phyloP scores from a whole-genome alignment of 2,329 filamentous ascomycete genomes.

The Sarocladium kiliense region DNA sequence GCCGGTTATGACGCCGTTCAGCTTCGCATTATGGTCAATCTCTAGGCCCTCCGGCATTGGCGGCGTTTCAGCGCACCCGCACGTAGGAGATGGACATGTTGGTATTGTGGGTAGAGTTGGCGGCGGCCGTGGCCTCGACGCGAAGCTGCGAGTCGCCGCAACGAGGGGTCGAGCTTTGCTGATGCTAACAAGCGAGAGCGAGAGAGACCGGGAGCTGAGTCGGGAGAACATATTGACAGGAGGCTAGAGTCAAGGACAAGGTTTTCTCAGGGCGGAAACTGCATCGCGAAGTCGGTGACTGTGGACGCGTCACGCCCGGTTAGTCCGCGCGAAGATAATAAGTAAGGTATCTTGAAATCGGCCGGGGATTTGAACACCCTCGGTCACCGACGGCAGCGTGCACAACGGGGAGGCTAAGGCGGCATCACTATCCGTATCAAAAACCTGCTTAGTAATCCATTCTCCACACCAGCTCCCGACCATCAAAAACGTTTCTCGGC shows the following conservation, averaged over 20 bases:
- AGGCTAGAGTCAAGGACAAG: background rate
- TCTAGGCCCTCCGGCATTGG: conserved; percentile 60
- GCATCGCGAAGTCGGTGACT: background rate
- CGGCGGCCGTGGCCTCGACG: conserved; percentile 14
- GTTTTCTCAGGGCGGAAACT: background rate
- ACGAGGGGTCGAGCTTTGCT: background rate
- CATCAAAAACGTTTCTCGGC: conserved; percentile 19
- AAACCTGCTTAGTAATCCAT: conserved; percentile 5
- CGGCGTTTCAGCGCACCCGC: conserved; percentile 65
- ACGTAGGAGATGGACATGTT: conserved; percentile 70
- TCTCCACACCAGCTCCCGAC: conserved; percentile 2
- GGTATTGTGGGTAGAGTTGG: conserved; percentile 38
- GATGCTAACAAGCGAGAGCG: background rate
- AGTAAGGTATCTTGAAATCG: background rate
- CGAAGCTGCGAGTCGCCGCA: background rate
- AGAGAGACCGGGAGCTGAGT: background rate
- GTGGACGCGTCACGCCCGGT: background rate
- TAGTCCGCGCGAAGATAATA: background rate
- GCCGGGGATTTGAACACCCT: background rate
- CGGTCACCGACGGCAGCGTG: background rate
- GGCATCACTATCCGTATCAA: too few species aligned
- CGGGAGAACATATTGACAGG: background rate
- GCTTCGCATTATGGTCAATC: conserved; percentile 64
- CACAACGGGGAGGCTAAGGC: too few species aligned
- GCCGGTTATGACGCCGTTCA: conserved; percentile 71